These are phyloP conservation scores for Penicillium verhagenii DNA, from an alignment of 495 filamentous ascomycete genomes.

Conservation along the genomic window DNA sequence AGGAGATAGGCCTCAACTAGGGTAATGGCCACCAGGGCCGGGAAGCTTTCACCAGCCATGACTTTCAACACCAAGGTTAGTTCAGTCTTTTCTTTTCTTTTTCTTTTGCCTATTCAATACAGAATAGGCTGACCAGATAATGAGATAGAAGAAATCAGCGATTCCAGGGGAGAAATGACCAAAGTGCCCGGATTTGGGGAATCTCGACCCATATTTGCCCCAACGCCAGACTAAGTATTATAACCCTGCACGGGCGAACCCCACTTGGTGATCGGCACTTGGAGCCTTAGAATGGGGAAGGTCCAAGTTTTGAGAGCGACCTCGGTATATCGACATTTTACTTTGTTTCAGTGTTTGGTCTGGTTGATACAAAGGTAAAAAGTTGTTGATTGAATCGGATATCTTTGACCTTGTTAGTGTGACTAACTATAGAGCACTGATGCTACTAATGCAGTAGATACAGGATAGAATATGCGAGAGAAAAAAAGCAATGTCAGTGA, in stretches of 20 bases:
- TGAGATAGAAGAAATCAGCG: not conserved
- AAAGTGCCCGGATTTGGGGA: not conserved
- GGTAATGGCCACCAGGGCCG: constrained; percentile 19
- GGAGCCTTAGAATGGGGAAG: not conserved
- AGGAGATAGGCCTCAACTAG: constrained; percentile 32
- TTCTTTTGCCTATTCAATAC: not conserved
- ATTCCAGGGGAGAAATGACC: not conserved
- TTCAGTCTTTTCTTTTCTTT: not conserved
- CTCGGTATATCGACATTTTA: not conserved
- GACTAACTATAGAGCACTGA: too few species aligned
- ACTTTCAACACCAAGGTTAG: not conserved
- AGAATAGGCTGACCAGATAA: not conserved
- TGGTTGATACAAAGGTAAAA: too few species aligned
- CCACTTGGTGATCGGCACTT: not conserved
- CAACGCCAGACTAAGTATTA: not conserved
- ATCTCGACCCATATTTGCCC: not conserved
- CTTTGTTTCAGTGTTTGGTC: not conserved
- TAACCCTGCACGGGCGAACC: too few species aligned
- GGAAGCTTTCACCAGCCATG: constrained; percentile 10
- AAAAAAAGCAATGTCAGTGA: too few species aligned
- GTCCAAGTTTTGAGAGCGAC: not conserved
- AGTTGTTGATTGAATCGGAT: too few species aligned
- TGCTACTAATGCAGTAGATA: too few species aligned
- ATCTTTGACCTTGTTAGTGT: too few species aligned
- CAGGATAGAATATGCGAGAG: too few species aligned